These are phyloP conservation scores for Spatholobus suberectus DNA, from an alignment of 306 rosid species.

Conservation along the genomic window DNA sequence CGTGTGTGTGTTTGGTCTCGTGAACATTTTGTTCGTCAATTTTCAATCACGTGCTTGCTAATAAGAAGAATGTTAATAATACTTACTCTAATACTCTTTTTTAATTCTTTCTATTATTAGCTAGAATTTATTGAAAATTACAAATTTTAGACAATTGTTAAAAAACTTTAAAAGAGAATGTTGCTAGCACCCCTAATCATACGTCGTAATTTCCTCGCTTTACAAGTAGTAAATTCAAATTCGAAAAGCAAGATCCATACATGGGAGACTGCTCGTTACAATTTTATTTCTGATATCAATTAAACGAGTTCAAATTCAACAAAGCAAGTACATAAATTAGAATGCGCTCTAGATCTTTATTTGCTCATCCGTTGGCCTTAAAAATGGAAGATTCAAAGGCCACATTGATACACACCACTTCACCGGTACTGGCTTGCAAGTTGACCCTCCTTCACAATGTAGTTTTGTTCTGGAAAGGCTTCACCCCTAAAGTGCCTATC, in stretches of 20 bases:
- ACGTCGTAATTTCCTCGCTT: too few relatives aligned
- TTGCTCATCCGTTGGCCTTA: constrained; percentile 14
- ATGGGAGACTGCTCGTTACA: background rate
- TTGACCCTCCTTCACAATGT: constrained; percentile 92
- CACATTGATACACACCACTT: constrained; percentile 15
- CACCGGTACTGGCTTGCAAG: constrained; percentile 89
- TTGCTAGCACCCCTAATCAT: too few relatives aligned
- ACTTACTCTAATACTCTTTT: too few relatives aligned
- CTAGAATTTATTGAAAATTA: too few relatives aligned
- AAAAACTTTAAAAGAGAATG: too few relatives aligned
- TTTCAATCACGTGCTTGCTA: too few relatives aligned
- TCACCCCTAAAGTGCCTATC: constrained; percentile 90
- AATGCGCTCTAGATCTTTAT: constrained; percentile 25
- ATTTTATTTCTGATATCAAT: constrained; percentile 34
- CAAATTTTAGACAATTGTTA: too few relatives aligned
- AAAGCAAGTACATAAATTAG: constrained; percentile 1
- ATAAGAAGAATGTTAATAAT: too few relatives aligned
- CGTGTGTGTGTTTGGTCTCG: too few relatives aligned
- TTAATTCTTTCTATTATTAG: too few relatives aligned
- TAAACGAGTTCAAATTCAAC: constrained; percentile 16
- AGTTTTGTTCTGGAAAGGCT: constrained; percentile 86
- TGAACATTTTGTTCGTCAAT: too few relatives aligned
- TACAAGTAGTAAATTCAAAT: too few relatives aligned
- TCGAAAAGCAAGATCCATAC: constrained; percentile 3
- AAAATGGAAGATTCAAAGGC: constrained; percentile 26